Conservation (phyloP, 2,329 filamentous ascomycete species). For the Neonectria ditissima region DNA sequence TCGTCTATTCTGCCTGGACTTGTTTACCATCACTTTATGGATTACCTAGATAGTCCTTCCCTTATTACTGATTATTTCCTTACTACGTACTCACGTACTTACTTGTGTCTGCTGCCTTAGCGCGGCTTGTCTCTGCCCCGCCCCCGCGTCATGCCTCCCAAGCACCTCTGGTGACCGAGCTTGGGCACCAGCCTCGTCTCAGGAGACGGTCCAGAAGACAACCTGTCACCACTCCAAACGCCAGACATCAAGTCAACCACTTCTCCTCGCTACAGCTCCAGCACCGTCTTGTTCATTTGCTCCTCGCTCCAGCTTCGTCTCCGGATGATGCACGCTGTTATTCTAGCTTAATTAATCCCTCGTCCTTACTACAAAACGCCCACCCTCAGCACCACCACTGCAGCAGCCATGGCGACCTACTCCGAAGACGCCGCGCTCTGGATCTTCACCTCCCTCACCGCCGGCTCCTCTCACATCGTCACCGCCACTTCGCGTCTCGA, state of each 20-base stretch:
- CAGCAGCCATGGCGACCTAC: conserved; percentile 55
- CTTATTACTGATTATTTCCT: too few relatives aligned
- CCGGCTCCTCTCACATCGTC: conserved; percentile 94
- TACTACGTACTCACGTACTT: too few relatives aligned
- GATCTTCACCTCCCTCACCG: conserved; percentile 95
- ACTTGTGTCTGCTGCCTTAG: neutral
- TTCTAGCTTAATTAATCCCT: neutral
- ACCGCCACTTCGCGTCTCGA: conserved; percentile 96
- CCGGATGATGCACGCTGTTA: conserved; percentile 11
- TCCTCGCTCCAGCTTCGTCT: neutral
- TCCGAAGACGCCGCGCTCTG: conserved; percentile 80
- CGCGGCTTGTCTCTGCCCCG: conserved; percentile 33
- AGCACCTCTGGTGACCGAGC: conserved; percentile 21
- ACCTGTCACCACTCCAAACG: conserved; percentile 18
- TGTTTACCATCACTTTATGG: too few relatives aligned
- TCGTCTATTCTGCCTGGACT: too few relatives aligned
- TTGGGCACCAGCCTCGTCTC: conserved; percentile 36
- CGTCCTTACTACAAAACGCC: conserved; percentile 11
- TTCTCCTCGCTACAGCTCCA: conserved; percentile 9
- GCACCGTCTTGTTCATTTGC: neutral
- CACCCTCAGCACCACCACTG: neutral
- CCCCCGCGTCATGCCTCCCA: conserved; percentile 41
- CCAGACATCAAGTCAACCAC: conserved; percentile 12
- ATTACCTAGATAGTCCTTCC: too few relatives aligned
- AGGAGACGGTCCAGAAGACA: conserved; percentile 30